Conservation (phyloP, 129 eudicot genomes). For the carrot (Daucus carota) region DH1_v3.0 NC_030383.2:56732501-56733000, state of each 20-base stretch:
- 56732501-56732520: background rate
- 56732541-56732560: background rate
- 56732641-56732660: conserved; percentile 49
- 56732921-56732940: conserved; percentile 96
- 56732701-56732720: conserved; percentile 82
- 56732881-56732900: conserved; percentile 83
- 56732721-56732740: conserved; percentile 93
- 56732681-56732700: conserved; percentile 89
- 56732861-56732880: conserved; percentile 76
- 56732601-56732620: background rate
- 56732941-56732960: conserved; percentile 94
- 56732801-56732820: conserved; percentile 3
- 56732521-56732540: background rate
- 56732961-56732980: conserved; percentile 91
- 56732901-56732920: conserved; percentile 88
- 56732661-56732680: conserved; percentile 72
- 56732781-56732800: conserved; percentile 1
- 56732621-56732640: conserved; percentile 7
- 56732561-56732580: conserved; percentile 1
- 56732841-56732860: conserved; percentile 80
- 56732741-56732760: conserved; percentile 89
- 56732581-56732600: conserved; percentile 1
- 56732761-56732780: conserved; percentile 7
- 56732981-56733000: conserved; percentile 62
- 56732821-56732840: conserved; percentile 7